Conservation (phyloP, 2,329 filamentous ascomycete species). For the Periconia sp. region DNA sequence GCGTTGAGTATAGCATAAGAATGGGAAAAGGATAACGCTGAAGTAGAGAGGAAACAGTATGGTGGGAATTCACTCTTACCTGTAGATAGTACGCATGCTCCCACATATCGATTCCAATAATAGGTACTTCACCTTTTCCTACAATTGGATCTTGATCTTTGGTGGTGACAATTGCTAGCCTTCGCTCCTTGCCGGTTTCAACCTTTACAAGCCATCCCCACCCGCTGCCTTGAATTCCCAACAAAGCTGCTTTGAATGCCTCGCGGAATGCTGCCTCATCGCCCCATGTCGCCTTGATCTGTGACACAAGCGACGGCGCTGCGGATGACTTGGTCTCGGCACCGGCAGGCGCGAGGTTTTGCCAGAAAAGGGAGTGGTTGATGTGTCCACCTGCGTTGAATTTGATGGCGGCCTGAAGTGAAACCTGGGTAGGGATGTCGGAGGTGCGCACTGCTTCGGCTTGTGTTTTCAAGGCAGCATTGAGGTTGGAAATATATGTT, state of each 20-base stretch:
- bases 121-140: conserved; percentile 61
- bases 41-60: too few relatives aligned
- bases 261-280: conserved; percentile 65
- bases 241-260: conserved; percentile 65
- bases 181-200: conserved; percentile 52
- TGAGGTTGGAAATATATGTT: conserved; percentile 76
- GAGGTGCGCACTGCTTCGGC: conserved; percentile 56
- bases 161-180: conserved; percentile 73
- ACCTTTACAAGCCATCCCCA: conserved; percentile 86
- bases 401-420: conserved; percentile 71
- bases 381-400: conserved; percentile 93
- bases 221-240: conserved; percentile 78
- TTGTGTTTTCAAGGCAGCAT: conserved; percentile 65
- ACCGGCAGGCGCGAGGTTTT: conserved; percentile 68
- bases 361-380: conserved; percentile 93
- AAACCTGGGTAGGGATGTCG: conserved; percentile 66
- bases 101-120: conserved; percentile 88
- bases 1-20: neutral
- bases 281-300: conserved; percentile 70
- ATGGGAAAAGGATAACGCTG: too few relatives aligned
- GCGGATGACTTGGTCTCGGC: conserved; percentile 57
- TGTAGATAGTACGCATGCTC: conserved; percentile 91
- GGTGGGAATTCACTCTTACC: conserved; percentile 44
- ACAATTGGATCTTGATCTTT: conserved; percentile 83
- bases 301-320: conserved; percentile 61